Evolutionary conservation across 805 yeast species (phyloP).

Genomic region (Saturnispora silvae): DNA sequence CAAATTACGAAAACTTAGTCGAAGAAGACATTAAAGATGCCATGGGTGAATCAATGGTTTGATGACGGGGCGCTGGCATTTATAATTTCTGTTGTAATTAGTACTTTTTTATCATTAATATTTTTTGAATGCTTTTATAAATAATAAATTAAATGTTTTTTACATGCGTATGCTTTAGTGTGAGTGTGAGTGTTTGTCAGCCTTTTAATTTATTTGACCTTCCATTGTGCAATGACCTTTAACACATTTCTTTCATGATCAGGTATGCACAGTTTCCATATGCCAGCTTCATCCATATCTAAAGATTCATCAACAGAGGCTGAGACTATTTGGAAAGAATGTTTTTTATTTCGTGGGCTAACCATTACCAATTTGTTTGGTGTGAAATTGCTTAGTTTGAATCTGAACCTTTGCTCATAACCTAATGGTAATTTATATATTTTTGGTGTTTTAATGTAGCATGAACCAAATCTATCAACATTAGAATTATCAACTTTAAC

Average conservation of each 20-base stretch:
- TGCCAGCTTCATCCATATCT: constrained; percentile 60
- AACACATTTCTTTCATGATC: constrained; percentile 71
- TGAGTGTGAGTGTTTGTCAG: no score
- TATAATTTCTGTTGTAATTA: no score
- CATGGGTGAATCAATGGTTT: constrained; percentile 7
- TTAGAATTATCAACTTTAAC: constrained; percentile 38
- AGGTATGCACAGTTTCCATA: constrained; percentile 74
- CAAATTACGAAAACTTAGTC: constrained; percentile 13
- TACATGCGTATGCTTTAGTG: no score
- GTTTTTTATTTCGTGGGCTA: constrained; percentile 75
- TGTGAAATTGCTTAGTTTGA: constrained; percentile 4
- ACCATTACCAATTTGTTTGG: constrained; percentile 32
- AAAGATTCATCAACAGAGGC: constrained; percentile 48
- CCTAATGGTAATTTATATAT: constrained; percentile 40
- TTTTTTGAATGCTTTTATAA: no score
- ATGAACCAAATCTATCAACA: constrained; percentile 35
- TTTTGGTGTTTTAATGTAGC: constrained; percentile 78
- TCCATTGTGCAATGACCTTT: constrained; percentile 91
- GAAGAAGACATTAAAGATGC: constrained; percentile 14
- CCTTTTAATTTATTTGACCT: constrained; percentile 11
- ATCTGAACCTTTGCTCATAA: constrained; percentile 1
- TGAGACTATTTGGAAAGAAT: constrained; percentile 43
- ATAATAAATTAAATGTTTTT: no score
- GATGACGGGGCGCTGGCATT: no score
- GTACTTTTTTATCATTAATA: no score